Conservation (phyloP, 768 basidiomycete species). For the Saitozyma podzolica region DNA sequence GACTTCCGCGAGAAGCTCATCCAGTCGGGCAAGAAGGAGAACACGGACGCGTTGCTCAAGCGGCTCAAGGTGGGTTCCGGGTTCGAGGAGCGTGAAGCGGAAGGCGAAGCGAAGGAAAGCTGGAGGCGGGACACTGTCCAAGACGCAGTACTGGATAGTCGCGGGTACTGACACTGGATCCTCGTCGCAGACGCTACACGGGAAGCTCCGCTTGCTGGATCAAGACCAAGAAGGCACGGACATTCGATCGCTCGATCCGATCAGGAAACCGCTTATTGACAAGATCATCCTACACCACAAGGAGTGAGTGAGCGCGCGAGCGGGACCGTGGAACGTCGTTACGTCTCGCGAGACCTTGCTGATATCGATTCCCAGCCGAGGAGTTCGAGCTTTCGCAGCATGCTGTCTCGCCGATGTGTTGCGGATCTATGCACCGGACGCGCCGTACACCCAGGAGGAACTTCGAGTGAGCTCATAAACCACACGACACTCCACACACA, state of each 20-base stretch:
- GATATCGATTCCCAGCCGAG: slow-evolving; percentile 55
- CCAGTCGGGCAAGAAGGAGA: slow-evolving; percentile 65
- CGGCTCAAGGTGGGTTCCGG: slow-evolving; percentile 64
- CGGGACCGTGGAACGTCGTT: background rate
- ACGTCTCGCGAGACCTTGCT: slow-evolving; percentile 4
- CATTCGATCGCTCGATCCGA: slow-evolving; percentile 65
- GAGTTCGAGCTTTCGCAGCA: slow-evolving; percentile 90
- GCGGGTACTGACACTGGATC: slow-evolving; percentile 2
- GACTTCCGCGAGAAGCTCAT: slow-evolving; percentile 79
- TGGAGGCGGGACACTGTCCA: slow-evolving; percentile 2
- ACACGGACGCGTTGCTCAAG: slow-evolving; percentile 78
- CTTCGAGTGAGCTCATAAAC: slow-evolving; percentile 56
- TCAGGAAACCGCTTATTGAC: slow-evolving; percentile 76
- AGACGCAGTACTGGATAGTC: background rate
- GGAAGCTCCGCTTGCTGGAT: slow-evolving; percentile 70
- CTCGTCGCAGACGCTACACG: slow-evolving; percentile 50
- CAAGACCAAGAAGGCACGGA: slow-evolving; percentile 92
- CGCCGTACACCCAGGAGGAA: slow-evolving; percentile 85
- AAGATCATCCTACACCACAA: slow-evolving; percentile 84
- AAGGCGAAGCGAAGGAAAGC: background rate
- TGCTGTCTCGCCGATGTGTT: slow-evolving; percentile 94
- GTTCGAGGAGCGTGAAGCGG: no score
- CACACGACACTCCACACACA: no score
- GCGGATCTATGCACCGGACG: slow-evolving; percentile 91
- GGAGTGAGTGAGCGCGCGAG: slow-evolving; percentile 57